Conservation (phyloP, 192 early-diverging fungal species). For the Podila clonocystis region DNA sequence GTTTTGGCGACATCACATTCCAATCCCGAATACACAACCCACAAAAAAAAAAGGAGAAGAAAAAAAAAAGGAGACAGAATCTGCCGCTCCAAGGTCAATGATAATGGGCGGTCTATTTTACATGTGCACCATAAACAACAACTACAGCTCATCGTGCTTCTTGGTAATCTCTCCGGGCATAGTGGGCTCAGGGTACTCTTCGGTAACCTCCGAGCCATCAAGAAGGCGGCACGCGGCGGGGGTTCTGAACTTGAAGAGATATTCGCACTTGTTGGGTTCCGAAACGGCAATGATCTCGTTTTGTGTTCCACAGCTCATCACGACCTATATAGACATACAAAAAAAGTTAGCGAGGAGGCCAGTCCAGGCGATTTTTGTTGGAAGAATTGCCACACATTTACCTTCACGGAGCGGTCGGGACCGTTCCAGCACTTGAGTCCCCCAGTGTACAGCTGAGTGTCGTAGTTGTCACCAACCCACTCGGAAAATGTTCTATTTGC, state of each 20-base stretch:
- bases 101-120: too few relatives aligned
- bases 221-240: constrained; percentile 79
- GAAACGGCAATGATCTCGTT: constrained; percentile 76
- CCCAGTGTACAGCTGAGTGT: constrained; percentile 72
- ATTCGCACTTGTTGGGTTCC: constrained; percentile 97
- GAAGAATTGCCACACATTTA: constrained; percentile 14
- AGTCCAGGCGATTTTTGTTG: background rate
- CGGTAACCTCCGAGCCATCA: background rate
- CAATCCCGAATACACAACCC: too few relatives aligned
- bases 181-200: background rate
- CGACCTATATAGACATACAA: constrained; percentile 9
- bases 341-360: background rate
- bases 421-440: constrained; percentile 97
- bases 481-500: constrained; percentile 54
- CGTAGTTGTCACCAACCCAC: constrained; percentile 65
- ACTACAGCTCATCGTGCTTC: constrained; percentile 14
- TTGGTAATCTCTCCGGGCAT: background rate
- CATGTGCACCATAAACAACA: too few relatives aligned
- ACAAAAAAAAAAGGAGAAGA: background rate
- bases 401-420: constrained; percentile 83
- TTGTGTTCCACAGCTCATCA: constrained; percentile 71
- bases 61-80: background rate
- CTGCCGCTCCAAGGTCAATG: too few relatives aligned
- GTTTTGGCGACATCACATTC: too few relatives aligned
- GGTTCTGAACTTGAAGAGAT: constrained; percentile 76